Evolutionary conservation across 371 early-diverging fungal genomes (phyloP), one percentile per base, ranked within the genome.

Genomic region (Mortierella sp.): DNA sequence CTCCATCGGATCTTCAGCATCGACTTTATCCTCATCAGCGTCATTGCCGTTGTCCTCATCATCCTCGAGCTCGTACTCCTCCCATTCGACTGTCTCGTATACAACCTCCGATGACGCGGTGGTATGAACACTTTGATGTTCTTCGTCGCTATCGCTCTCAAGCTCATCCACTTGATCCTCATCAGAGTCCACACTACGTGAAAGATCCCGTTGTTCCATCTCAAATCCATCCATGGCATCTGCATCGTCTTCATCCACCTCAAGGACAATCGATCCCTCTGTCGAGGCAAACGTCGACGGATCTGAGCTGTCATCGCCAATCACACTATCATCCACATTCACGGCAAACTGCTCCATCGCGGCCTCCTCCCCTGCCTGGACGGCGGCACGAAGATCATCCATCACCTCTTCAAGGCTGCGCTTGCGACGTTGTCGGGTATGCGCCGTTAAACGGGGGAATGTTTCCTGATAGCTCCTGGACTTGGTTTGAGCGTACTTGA

Each of bases 391-490:
- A 30, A 76, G 55, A 28, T 60, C 70, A 1, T 76, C 66, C 27
- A 69, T 48, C 3, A 76, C 78, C 1, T 65, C 64, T 39, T 76
- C 78, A 17, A 76, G 41, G 27, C 58, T 70, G 17, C 78, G 78
- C 31, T 76, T 76, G 54, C 78, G 70, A 21, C 70, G 47, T 37
- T 76, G 65, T 6, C 64, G 56, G 2, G 70, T 65, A 3, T 70
- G 70, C 2, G 28, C 1, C 21, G 61, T 60, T 21, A 62, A 23
- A 8, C 54, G 61, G 30, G 70, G 51, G 26, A 64, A 61, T n/a
- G 27, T 46, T 7, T 26, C 34, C 23, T 24, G 34, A 23, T 28
- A 24, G 15, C 9, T 31, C 3, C 39, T 17, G 7, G 44, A 9
- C 44, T 26, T 11, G 0, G 19, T 46, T 46, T 51, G 37, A 1